Base-by-base conservation (phyloP, 352 stramenopile genomes). In the Elongisporangium undulatum region DNA sequence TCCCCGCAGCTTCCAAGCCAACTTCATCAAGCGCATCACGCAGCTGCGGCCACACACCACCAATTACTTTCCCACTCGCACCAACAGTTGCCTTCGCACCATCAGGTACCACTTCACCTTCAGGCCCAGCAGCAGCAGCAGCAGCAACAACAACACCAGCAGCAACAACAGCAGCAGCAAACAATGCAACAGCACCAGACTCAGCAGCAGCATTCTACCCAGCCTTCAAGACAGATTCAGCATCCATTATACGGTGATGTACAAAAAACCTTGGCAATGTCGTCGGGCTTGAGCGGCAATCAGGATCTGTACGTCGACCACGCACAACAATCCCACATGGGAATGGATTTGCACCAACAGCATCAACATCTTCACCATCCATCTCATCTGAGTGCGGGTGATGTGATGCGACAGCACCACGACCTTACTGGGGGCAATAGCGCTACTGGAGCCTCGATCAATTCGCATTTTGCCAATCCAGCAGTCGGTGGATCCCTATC, bases 171-270 rank as follows among this genome's bases (percentile, higher is more conserved):
- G 9, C 75, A 82, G 21, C 55, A 22, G 56, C 65, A 55, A 59
- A 70, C 62, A 61, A 71, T 41, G n/a, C 51, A 55, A 7, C 51
- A 53, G n/a, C 26, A 29, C 3, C 59, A 64, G 22, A 49, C 61
- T 15, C 72, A 82, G 20, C 72, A 80, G 53, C 72, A 81, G 45
- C 73, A 82, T 57, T 66, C 72, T 51, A 57, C 65, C 17, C 59
- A 65, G 26, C 29, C 49, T 6, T 56, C 62, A 21, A 56, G 61
- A 21, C 69, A 76, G 55, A 71, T 83, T 19, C 71, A 82, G 53
- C 76, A 85, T 51, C 76, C 76, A 56, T 62, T 85, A 20, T 85
- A 85, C 52, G 74, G 76, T 15, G 76, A 85, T 21, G 68, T 85
- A 21, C 64, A 73, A 26, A 85, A 85, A 57, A 66, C 68, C 55